These are phyloP conservation scores for Fusarium sp. DNA, from an alignment of 2,329 filamentous ascomycete genomes.

Conservation along the genomic window DNA sequence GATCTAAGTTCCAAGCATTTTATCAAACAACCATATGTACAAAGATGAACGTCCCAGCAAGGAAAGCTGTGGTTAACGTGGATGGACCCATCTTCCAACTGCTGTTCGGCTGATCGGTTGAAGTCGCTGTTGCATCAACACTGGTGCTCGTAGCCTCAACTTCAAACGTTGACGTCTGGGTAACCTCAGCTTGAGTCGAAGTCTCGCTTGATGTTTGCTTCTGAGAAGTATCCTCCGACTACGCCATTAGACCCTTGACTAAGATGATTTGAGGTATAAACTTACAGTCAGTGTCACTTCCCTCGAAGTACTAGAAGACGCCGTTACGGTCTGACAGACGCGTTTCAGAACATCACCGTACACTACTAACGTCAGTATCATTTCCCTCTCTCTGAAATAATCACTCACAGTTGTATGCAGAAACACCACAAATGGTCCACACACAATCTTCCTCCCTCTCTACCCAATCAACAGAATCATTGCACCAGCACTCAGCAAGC, in stretches of 20 bases:
- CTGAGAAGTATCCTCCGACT: not conserved
- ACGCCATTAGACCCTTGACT: not conserved
- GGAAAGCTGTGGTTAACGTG: not conserved
- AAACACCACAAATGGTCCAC: slow-evolving; percentile 15
- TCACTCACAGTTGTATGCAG: slow-evolving; percentile 22
- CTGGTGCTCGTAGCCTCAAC: rapidly evolving
- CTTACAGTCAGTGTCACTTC: not conserved
- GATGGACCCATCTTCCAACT: too few species aligned
- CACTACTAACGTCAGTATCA: not conserved
- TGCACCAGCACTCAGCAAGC: slow-evolving; percentile 20
- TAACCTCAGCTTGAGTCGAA: not conserved
- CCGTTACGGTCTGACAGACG: slow-evolving; percentile 8
- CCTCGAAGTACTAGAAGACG: not conserved
- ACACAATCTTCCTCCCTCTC: slow-evolving; percentile 24
- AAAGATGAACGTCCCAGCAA: not conserved
- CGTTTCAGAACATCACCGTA: not conserved
- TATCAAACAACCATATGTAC: not conserved
- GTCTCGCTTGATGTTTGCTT: too few species aligned
- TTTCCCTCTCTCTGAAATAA: rapidly evolving
- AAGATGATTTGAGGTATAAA: rapidly evolving
- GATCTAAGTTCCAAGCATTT: too few species aligned
- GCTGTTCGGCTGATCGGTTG: not conserved
- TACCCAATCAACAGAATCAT: slow-evolving; percentile 17
- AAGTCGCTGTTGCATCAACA: not conserved
- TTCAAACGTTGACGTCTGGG: not conserved